These are phyloP conservation scores for Rhypophila decipiens DNA, from an alignment of 495 filamentous ascomycete genomes.

Conservation along the genomic window DNA sequence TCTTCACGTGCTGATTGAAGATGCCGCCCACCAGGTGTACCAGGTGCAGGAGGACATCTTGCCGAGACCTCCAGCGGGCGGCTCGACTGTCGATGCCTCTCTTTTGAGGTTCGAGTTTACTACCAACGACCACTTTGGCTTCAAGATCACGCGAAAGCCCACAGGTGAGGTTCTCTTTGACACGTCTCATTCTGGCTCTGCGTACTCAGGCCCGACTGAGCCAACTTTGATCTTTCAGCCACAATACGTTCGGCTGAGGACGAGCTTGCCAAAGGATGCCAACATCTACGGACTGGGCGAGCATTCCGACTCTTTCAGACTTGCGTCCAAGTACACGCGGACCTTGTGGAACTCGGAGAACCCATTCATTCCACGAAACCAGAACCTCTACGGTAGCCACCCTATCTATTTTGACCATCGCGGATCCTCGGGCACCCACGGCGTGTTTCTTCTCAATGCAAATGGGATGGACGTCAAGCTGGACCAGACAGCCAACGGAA, in stretches of 20 bases:
- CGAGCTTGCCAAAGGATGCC: slow-evolving; percentile 57
- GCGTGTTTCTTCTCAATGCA: slow-evolving; percentile 79
- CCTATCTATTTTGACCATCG: slow-evolving; percentile 84
- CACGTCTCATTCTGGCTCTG: no score
- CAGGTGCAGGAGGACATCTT: slow-evolving; percentile 70
- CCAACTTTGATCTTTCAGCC: slow-evolving; percentile 69
- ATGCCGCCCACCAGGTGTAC: slow-evolving; percentile 63
- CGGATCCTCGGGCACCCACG: slow-evolving; percentile 59
- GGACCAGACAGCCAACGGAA: slow-evolving; percentile 49
- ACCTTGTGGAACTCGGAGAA: slow-evolving; percentile 79
- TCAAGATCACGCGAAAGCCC: slow-evolving; percentile 55
- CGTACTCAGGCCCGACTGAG: no score
- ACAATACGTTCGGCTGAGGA: slow-evolving; percentile 69
- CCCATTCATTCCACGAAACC: slow-evolving; percentile 41
- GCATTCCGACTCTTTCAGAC: slow-evolving; percentile 64
- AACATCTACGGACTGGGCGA: slow-evolving; percentile 79
- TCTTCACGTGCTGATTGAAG: slow-evolving; percentile 76
- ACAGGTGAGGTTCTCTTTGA: slow-evolving; percentile 71
- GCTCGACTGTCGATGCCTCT: slow-evolving; percentile 18
- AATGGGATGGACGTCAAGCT: slow-evolving; percentile 88
- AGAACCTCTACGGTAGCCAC: slow-evolving; percentile 78
- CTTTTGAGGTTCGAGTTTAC: slow-evolving; percentile 59
- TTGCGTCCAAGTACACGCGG: slow-evolving; percentile 65
- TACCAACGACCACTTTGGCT: slow-evolving; percentile 68
- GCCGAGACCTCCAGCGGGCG: slow-evolving; percentile 46